Base-by-base conservation (phyloP, 768 basidiomycete genomes). In the Rhodotorula paludigena region DNA sequence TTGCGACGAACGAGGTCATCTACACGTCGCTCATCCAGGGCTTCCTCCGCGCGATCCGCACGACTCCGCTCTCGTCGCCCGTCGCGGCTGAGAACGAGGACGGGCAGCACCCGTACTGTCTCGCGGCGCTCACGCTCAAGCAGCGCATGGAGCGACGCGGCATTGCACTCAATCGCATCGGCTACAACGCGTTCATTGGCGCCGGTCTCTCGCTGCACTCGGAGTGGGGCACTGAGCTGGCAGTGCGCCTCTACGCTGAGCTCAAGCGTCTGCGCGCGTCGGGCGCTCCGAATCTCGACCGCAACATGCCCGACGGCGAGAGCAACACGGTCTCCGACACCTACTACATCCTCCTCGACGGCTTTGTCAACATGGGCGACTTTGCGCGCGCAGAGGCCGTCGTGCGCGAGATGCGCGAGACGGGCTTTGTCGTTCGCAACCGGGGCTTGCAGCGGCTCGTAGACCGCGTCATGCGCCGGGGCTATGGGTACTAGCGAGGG, bases 1-100 rank as follows among this genome's bases (percentile, higher is more conserved):
- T 77, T 54, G 47, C 77, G 53, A 87, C 90, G 2, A 93, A 88
- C 75, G 85, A 85, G 66, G 82, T 91, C 68, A 92, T 90, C 36
- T 98, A 92, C 78, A 92, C 91, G 0, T 81, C 85, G 3, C 81
- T 96, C 56, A 81, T 96, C 55, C 81, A 86, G 14, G 88, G 86
- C 8, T 81, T 93, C 70, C 84, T 89, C 75, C 83, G 86, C 36
- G 84, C 83, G 23, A 73, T 78, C 15, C 84, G 85, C 81, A 84
- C 61, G 77, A 83, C 32, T 71, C 57, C 66, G 28, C 8, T 44
- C 44, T 5, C 53, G 20, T 11, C 53, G 12, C 2, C 36, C 53
- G 12, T 21, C 41, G 10, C 32, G 3, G 3, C 47, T 20, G 33
- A 5, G 20, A 33, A 28, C 20, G 10, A 23, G 72, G 78, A 61